A percentile compares a stretch with the other conserved stretches of the same genome.
Conservation (phyloP, 2,329 filamentous ascomycete genomes). For the Apiospora pterosperma region DNA sequence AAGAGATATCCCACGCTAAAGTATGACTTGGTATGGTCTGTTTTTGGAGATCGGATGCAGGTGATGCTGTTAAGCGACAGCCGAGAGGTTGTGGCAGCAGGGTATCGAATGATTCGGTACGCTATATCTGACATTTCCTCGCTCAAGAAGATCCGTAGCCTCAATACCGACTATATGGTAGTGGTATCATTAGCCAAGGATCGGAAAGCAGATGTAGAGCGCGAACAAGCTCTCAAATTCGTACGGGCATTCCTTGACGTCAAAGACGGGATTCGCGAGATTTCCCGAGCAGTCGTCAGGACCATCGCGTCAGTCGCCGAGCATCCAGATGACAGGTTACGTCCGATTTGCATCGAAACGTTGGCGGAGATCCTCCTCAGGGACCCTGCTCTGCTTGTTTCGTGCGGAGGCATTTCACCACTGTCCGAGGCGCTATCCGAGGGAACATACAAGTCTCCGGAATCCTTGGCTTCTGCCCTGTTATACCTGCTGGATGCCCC, state of each 20-base stretch:
- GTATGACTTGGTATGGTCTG: constrained; percentile 93
- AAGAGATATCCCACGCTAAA: constrained; percentile 90
- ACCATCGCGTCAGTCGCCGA: constrained; percentile 90
- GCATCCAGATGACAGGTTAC: constrained; percentile 77
- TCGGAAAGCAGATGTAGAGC: constrained; percentile 92
- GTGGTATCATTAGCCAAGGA: constrained; percentile 93
- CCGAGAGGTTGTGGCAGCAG: constrained; percentile 90
- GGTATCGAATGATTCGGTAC: constrained; percentile 89
- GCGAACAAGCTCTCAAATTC: constrained; percentile 96
- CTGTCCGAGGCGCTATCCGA: constrained; percentile 91
- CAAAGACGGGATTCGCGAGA: constrained; percentile 83
- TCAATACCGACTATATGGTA: constrained; percentile 91
- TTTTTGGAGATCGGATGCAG: constrained; percentile 91
- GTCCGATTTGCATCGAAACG: constrained; percentile 89
- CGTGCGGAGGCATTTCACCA: constrained; percentile 79
- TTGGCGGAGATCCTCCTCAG: constrained; percentile 87
- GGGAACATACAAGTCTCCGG: constrained; percentile 87
- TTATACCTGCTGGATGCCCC: constrained; percentile 87
- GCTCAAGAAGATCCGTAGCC: constrained; percentile 77
- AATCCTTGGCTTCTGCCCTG: constrained; percentile 84
- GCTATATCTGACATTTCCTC: constrained; percentile 90
- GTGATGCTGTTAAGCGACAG: constrained; percentile 95
- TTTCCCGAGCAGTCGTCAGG: constrained; percentile 82
- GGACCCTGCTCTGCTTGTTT: constrained; percentile 76
- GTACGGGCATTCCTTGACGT: constrained; percentile 93